Conservation (phyloP, 805 yeast species). For the Metschnikowia noctiluminum region DNA sequence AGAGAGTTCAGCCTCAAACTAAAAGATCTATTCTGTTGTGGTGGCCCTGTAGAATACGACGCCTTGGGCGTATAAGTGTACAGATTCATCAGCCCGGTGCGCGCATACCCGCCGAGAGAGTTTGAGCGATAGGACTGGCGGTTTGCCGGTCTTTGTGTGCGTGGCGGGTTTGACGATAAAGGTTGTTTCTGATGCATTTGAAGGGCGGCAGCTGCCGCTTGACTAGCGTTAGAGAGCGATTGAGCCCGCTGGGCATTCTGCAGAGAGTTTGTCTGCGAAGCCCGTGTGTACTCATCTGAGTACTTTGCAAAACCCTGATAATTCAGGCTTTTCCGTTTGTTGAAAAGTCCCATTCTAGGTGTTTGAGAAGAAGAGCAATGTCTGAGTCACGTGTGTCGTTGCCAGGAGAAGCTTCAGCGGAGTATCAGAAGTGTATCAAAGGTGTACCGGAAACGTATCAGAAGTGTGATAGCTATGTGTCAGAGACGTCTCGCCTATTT, state of each 20-base stretch:
- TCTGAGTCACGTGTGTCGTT: no score
- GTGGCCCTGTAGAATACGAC: constrained; percentile 35
- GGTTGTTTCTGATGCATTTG: constrained; percentile 28
- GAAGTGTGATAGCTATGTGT: no score
- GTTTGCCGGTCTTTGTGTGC: background rate
- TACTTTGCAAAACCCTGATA: constrained; percentile 37
- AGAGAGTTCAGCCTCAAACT: constrained; percentile 9
- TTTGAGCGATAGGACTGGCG: constrained; percentile 8
- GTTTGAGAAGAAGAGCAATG: background rate
- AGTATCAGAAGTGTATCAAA: no score
- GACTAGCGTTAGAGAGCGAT: constrained; percentile 35
- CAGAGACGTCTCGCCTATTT: no score
- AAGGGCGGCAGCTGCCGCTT: constrained; percentile 41
- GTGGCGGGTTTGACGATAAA: background rate
- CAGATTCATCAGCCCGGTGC: constrained; percentile 34
- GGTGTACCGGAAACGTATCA: no score
- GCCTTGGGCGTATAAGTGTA: constrained; percentile 39
- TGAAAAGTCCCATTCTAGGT: constrained; percentile 10
- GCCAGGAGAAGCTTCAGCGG: no score
- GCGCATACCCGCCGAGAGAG: constrained; percentile 19
- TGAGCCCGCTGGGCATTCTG: constrained; percentile 21
- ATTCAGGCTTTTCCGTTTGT: constrained; percentile 6
- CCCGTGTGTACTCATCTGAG: constrained; percentile 24
- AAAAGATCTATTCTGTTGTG: constrained; percentile 7
- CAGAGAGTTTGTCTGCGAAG: no score